phyloP scores from a whole-genome alignment of 768 basidiomycete species.

The Chalciporus chontae region DNA sequence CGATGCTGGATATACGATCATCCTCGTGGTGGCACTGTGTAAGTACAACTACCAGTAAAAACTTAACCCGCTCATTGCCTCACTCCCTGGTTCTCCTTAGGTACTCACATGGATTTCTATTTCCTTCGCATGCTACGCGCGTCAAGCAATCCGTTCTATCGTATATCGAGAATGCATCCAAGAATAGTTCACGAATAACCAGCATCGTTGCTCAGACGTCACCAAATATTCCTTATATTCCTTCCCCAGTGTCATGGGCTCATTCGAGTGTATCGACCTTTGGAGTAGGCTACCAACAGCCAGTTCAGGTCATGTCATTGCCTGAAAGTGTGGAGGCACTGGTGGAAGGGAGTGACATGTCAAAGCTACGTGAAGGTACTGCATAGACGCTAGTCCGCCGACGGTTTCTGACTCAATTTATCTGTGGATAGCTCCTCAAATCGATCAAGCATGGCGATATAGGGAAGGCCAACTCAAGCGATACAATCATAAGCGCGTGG shows the following conservation, averaged over 20 bases:
- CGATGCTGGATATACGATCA: slow-evolving; percentile 99
- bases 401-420: not conserved
- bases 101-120: slow-evolving; percentile 93
- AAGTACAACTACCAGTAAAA: slow-evolving; percentile 31
- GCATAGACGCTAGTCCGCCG: not conserved
- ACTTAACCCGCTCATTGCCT: not conserved
- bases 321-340: slow-evolving; percentile 83
- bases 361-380: slow-evolving; percentile 60
- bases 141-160: slow-evolving; percentile 55
- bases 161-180: slow-evolving; percentile 44
- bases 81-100: slow-evolving; percentile 35
- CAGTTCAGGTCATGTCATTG: slow-evolving; percentile 60
- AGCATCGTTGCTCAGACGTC: slow-evolving; percentile 22
- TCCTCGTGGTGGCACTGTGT: slow-evolving; percentile 91
- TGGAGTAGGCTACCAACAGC: slow-evolving; percentile 69
- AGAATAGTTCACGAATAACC: slow-evolving; percentile 32
- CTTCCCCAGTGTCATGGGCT: slow-evolving; percentile 61
- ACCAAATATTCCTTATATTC: slow-evolving; percentile 22
- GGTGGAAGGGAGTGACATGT: slow-evolving; percentile 89
- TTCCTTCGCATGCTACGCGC: slow-evolving; percentile 81
- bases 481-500: slow-evolving; percentile 68
- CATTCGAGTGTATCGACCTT: slow-evolving; percentile 88
- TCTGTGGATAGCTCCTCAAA: slow-evolving; percentile 54
- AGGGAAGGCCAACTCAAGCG: slow-evolving; percentile 67
- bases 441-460: slow-evolving; percentile 64